These are phyloP conservation scores for Calycina marina DNA, from an alignment of 2,329 filamentous ascomycete species.

Conservation along the genomic window DNA sequence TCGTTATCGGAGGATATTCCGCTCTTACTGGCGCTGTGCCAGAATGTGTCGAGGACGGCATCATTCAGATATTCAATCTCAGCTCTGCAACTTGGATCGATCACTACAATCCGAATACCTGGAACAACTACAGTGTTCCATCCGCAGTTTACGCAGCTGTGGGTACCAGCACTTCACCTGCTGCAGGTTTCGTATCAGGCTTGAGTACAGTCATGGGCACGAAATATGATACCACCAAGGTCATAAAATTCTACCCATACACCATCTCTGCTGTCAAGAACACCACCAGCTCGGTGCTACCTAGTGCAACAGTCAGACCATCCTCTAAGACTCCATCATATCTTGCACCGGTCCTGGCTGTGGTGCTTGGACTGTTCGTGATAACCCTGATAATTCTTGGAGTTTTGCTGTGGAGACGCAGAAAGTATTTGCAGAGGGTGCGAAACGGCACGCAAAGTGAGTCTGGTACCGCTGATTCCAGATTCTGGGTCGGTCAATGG, in stretches of 20 bases:
- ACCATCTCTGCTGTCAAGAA: conserved; percentile 8
- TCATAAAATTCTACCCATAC: conserved; percentile 49
- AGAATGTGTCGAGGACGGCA: conserved; percentile 34
- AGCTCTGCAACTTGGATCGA: conserved; percentile 54
- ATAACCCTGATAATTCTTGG: conserved; percentile 32
- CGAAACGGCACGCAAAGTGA: conserved; percentile 12
- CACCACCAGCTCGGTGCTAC: conserved; percentile 5
- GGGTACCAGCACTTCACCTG: conserved; percentile 46
- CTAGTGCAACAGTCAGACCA: conserved; percentile 4
- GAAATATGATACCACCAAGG: conserved; percentile 39
- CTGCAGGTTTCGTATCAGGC: conserved; percentile 33
- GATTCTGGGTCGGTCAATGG: conserved; percentile 17
- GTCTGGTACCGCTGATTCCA: conserved; percentile 14
- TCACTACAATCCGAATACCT: conserved; percentile 50
- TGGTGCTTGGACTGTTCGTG: conserved; percentile 43
- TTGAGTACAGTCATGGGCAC: conserved; percentile 39
- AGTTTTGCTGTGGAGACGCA: conserved; percentile 37
- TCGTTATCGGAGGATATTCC: conserved; percentile 53
- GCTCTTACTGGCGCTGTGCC: conserved; percentile 17
- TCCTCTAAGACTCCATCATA: conserved; percentile 32
- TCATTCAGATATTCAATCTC: conserved; percentile 58
- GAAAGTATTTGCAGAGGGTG: conserved; percentile 15
- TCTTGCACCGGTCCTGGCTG: conserved; percentile 46
- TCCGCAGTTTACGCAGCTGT: conserved; percentile 41
- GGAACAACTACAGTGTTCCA: conserved; percentile 53